Base-by-base conservation (phyloP, 2,329 filamentous ascomycete species). In the Stemphylium vesicarium region DNA sequence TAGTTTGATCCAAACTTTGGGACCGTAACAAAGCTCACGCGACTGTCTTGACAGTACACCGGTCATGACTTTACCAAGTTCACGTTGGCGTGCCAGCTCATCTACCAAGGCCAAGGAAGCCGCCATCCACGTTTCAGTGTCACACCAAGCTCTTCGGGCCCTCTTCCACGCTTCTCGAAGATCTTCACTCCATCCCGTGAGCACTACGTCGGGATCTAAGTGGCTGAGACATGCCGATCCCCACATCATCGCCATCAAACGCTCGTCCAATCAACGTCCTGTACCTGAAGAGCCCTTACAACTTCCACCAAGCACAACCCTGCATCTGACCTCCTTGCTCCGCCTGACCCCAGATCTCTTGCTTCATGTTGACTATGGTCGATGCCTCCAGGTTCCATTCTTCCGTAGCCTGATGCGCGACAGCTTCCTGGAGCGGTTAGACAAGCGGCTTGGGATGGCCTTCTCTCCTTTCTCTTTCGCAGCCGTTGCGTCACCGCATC, bases 221-320 rank as follows among this genome's bases (percentile, higher is more conserved):
- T 71, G 67, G 63, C 63, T 56, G 49, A 31, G 20, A 26, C 35
- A 43, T 50, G 65, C 60, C 61, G 66, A 72, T 70, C 65, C 53
- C 59, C 39, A 57, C 68, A 72, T 72, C 68, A 71, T 72, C 57
- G 51, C 41, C 38, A 44, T 55, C 55, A 59, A 59, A 57, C 36
- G 7, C 11, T n/a, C 43, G 36, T n/a, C 71, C 64, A 73, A 73
- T 72, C 64, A 70, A 32, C 20, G 12, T 11, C 12, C 22, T 47
- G 72, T 75, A 72, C 72, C 72, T 75, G 70, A 63, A 52, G 57
- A 39, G 39, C 24, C 42, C 46, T 55, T 33, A 39, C 41, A 44
- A 33, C 24, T 46, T 32, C 40, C 13, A 37, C 53, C 53, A 52
- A 42, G 48, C 26, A 32, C n/a, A 38, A 57, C 66, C 64, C 62